Percentiles rank a stretch among this genome's conserved stretches.
phyloP scores from a whole-genome alignment of 768 basidiomycete species.

The Sistotremastrum suecicum region DNA sequence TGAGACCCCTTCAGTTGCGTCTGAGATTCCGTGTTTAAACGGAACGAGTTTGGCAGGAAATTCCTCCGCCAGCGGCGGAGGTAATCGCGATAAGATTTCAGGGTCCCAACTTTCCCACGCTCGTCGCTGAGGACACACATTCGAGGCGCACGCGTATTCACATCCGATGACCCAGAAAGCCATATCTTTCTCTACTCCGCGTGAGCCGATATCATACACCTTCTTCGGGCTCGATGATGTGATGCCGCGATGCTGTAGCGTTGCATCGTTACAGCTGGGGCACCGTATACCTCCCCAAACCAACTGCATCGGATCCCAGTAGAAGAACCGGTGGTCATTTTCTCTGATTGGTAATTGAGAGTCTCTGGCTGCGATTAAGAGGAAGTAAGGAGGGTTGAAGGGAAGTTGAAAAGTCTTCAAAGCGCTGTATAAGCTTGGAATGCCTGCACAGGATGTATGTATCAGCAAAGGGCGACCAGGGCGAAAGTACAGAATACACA shows the following conservation, averaged over 20 bases:
- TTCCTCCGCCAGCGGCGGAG: slow-evolving; percentile 53
- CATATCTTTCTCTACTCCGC: slow-evolving; percentile 13
- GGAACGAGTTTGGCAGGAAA: slow-evolving; percentile 48
- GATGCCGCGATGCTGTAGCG: slow-evolving; percentile 53
- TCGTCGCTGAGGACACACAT: slow-evolving; percentile 43
- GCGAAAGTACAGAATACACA: no score
- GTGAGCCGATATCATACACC: slow-evolving; percentile 53
- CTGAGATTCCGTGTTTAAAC: slow-evolving; percentile 29
- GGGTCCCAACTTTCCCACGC: slow-evolving; percentile 61
- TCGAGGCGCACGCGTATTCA: slow-evolving; percentile 53
- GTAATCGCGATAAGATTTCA: slow-evolving; percentile 56
- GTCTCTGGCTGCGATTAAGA: slow-evolving; percentile 45
- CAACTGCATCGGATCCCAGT: slow-evolving; percentile 76
- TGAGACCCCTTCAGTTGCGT: slow-evolving; percentile 53
- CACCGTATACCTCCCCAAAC: slow-evolving; percentile 74
- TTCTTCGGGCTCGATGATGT: slow-evolving; percentile 65
- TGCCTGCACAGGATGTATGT: slow-evolving; percentile 8
- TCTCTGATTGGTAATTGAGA: background rate
- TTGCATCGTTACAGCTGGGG: slow-evolving; percentile 38
- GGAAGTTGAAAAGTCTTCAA: slow-evolving; percentile 80
- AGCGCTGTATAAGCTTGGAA: slow-evolving; percentile 61
- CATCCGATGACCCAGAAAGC: slow-evolving; percentile 81
- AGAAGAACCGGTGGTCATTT: slow-evolving; percentile 59
- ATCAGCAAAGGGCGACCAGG: no score
- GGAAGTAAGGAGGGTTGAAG: slow-evolving; percentile 62